These are phyloP conservation scores for Elsinoe batatas DNA, from an alignment of 2,329 filamentous ascomycete species.

Conservation along the genomic window DNA sequence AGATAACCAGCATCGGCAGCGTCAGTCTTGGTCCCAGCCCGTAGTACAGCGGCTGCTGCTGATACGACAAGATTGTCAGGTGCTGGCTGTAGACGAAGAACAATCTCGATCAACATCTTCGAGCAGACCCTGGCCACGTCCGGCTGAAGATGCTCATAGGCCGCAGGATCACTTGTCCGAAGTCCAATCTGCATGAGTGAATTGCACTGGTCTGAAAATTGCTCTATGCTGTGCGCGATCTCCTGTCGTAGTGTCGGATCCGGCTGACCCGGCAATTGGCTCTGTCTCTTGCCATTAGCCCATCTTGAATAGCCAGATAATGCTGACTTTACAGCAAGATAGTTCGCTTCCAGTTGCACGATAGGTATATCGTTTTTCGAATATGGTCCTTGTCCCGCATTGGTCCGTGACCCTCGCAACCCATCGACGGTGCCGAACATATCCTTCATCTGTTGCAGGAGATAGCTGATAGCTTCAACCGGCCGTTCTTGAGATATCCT, in stretches of 20 bases:
- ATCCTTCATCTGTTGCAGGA: slow-evolving; percentile 67
- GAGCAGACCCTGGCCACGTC: slow-evolving; percentile 25
- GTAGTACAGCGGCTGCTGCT: slow-evolving; percentile 81
- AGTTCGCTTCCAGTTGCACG: slow-evolving; percentile 76
- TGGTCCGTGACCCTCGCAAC: slow-evolving; percentile 35
- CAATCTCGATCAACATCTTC: slow-evolving; percentile 23
- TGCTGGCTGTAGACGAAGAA: slow-evolving; percentile 20
- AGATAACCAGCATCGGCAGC: slow-evolving; percentile 62
- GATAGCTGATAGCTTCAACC: slow-evolving; percentile 76
- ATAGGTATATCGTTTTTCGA: slow-evolving; percentile 62
- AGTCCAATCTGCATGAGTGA: neutral
- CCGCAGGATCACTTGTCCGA: neutral
- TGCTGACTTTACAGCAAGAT: slow-evolving; percentile 78
- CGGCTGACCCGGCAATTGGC: slow-evolving; percentile 38
- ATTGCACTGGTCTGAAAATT: neutral
- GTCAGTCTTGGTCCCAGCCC: neutral
- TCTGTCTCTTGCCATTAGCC: slow-evolving; percentile 37
- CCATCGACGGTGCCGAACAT: slow-evolving; percentile 51
- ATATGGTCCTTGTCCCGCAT: slow-evolving; percentile 26
- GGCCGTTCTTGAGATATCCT: slow-evolving; percentile 72
- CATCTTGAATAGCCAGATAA: slow-evolving; percentile 84
- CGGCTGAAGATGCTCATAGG: slow-evolving; percentile 15
- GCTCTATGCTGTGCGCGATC: neutral
- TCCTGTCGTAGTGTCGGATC: slow-evolving; percentile 28
- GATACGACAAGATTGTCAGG: slow-evolving; percentile 61